A percentile compares a stretch with the other conserved stretches of the same genome.
Conservation (phyloP, 257 asterid species). For the Galeopsis tetrahit region DNA sequence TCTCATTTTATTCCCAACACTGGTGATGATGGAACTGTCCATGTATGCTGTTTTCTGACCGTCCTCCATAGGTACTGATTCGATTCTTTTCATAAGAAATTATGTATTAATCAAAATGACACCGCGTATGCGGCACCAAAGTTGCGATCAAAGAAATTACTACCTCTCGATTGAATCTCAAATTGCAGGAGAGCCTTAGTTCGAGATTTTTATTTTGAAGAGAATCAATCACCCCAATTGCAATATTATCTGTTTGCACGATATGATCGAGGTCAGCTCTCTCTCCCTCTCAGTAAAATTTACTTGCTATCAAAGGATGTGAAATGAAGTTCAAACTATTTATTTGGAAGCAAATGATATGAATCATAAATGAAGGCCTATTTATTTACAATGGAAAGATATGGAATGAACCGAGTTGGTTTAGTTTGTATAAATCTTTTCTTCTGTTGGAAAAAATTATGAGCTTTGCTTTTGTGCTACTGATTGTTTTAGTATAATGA, state of each 20-base stretch:
- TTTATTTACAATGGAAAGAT: background rate
- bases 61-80: no score
- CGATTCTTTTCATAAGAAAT: no score
- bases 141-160: no score
- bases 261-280: constrained; percentile 84
- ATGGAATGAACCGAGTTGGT: constrained; percentile 10
- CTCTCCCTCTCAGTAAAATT: background rate
- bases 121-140: no score
- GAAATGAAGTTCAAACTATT: background rate
- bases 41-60: no score
- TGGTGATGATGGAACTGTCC: no score
- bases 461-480: constrained; percentile 27
- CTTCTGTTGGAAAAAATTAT: constrained; percentile 25
- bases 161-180: no score
- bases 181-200: no score
- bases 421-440: constrained; percentile 19
- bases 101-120: no score
- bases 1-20: no score
- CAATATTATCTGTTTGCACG: constrained; percentile 89
- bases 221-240: constrained; percentile 87
- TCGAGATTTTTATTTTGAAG: constrained; percentile 80
- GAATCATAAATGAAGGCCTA: background rate
- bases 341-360: background rate
- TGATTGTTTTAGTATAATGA: constrained; percentile 12
- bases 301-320: background rate